Evolutionary conservation across 2,329 filamentous ascomycete genomes (phyloP).

Genomic region (Colletotrichum salicis): DNA sequence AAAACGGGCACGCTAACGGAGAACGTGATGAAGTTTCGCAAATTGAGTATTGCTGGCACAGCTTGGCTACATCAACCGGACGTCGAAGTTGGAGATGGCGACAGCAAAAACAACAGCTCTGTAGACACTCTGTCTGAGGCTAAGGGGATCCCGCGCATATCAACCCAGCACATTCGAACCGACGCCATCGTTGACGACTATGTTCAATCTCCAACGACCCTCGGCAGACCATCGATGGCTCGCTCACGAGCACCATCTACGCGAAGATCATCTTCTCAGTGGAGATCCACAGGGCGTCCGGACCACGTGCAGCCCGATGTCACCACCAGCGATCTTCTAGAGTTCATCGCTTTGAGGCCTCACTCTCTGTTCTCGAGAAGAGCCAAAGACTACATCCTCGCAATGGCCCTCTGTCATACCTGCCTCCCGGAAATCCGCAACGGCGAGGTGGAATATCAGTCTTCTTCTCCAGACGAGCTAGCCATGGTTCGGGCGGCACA

Average conservation of each 20-base stretch:
- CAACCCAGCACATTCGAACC: constrained; percentile 10
- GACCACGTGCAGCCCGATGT: constrained; percentile 65
- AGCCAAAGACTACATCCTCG: constrained; percentile 84
- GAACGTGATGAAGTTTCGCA: constrained; percentile 95
- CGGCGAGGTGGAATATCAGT: constrained; percentile 82
- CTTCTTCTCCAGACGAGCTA: constrained; percentile 89
- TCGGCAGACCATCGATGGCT: constrained; percentile 39
- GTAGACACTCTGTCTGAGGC: constrained; percentile 9
- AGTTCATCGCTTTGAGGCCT: constrained; percentile 80
- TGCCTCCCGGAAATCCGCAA: constrained; percentile 84
- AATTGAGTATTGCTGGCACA: constrained; percentile 88
- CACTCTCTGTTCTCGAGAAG: constrained; percentile 81
- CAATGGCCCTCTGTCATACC: constrained; percentile 88
- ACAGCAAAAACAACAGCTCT: background rate
- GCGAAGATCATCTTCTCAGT: constrained; percentile 60
- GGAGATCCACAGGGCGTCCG: constrained; percentile 59
- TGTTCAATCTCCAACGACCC: constrained; percentile 10
- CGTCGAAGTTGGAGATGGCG: constrained; percentile 54
- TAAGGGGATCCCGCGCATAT: constrained; percentile 9
- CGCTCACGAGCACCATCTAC: constrained; percentile 44
- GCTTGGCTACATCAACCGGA: constrained; percentile 89
- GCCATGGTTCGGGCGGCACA: constrained; percentile 86
- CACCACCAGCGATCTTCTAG: constrained; percentile 78
- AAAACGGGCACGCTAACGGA: constrained; percentile 96
- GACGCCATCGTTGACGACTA: constrained; percentile 9